These are phyloP conservation scores for Leccinum pachyderme DNA, from an alignment of 1,284 basidiomycete species.

Conservation along the genomic window DNA sequence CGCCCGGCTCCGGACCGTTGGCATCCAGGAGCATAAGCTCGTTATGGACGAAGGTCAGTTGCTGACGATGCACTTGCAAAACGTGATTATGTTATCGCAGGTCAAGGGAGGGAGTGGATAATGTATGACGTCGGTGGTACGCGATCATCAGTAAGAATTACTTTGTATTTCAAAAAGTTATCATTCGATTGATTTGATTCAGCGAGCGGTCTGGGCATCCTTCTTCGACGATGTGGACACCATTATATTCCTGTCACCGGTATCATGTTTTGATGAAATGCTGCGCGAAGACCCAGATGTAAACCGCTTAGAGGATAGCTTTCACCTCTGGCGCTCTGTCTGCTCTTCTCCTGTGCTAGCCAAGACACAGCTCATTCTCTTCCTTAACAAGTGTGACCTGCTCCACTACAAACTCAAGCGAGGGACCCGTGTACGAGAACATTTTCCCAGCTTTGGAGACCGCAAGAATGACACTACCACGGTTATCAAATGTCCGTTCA, in stretches of 20 bases:
- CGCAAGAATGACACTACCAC: slow-evolving; percentile 55
- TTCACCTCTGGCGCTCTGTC: slow-evolving; percentile 68
- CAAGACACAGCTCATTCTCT: slow-evolving; percentile 56
- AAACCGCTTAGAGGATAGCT: slow-evolving; percentile 72
- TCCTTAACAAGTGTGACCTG: slow-evolving; percentile 68
- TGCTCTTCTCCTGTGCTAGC: slow-evolving; percentile 61
- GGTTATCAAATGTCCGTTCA: slow-evolving; percentile 57
- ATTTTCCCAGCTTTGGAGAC: slow-evolving; percentile 60
- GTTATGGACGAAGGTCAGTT: slow-evolving; percentile 61
- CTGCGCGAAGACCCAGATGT: slow-evolving; percentile 64
- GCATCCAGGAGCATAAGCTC: slow-evolving; percentile 71
- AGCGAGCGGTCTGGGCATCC: slow-evolving; percentile 70
- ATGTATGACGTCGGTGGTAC: slow-evolving; percentile 77
- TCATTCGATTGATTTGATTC: slow-evolving; percentile 1
- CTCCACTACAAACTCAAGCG: slow-evolving; percentile 63
- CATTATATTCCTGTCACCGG: slow-evolving; percentile 68
- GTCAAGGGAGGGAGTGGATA: slow-evolving; percentile 57
- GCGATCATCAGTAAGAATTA: slow-evolving; percentile 55
- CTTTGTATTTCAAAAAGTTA: slow-evolving; percentile 1
- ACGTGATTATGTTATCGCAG: slow-evolving; percentile 11
- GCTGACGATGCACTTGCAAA: not conserved
- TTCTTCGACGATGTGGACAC: slow-evolving; percentile 73
- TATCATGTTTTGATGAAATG: slow-evolving; percentile 72
- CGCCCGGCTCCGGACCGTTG: slow-evolving; percentile 66
- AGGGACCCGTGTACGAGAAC: slow-evolving; percentile 58